phyloP scores from a whole-genome alignment of 2,329 filamentous ascomycete species.

The Diaporthe velutina region DNA sequence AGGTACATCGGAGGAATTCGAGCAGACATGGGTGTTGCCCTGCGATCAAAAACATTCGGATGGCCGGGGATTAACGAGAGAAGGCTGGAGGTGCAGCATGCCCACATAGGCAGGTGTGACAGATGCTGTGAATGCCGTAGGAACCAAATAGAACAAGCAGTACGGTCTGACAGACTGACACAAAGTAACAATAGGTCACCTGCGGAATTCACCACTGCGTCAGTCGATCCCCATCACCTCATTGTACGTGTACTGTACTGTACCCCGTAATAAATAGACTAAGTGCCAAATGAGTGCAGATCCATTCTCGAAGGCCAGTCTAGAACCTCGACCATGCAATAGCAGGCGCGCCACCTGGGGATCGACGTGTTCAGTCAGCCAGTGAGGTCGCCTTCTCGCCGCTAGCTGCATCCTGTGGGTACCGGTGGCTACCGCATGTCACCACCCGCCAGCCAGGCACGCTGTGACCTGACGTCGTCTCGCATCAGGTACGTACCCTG shows the following conservation, averaged over 20 bases:
- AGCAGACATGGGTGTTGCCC: not conserved
- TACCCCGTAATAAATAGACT: not conserved
- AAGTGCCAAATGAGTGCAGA: not conserved
- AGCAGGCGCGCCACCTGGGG: not conserved
- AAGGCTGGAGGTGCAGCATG: not conserved
- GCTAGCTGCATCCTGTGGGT: not conserved
- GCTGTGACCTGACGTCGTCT: conserved; percentile 13
- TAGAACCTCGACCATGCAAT: conserved; percentile 1
- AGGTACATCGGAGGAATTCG: not conserved
- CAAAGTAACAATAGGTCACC: not conserved
- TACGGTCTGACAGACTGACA: not conserved
- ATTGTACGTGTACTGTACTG: not conserved
- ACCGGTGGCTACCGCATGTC: not conserved
- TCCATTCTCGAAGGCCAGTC: not conserved
- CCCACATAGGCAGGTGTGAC: not conserved
- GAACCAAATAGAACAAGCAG: not conserved
- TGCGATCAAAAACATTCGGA: not conserved
- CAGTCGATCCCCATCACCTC: not conserved
- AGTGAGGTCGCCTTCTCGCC: not conserved
- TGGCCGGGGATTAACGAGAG: not conserved
- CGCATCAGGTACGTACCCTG: not conserved
- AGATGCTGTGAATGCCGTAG: not conserved
- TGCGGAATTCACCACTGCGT: not conserved
- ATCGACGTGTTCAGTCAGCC: not conserved
- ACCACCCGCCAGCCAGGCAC: conserved; percentile 9